These are phyloP conservation scores for Lentinula sp. DNA, from an alignment of 768 basidiomycete genomes.

Conservation along the genomic window DNA sequence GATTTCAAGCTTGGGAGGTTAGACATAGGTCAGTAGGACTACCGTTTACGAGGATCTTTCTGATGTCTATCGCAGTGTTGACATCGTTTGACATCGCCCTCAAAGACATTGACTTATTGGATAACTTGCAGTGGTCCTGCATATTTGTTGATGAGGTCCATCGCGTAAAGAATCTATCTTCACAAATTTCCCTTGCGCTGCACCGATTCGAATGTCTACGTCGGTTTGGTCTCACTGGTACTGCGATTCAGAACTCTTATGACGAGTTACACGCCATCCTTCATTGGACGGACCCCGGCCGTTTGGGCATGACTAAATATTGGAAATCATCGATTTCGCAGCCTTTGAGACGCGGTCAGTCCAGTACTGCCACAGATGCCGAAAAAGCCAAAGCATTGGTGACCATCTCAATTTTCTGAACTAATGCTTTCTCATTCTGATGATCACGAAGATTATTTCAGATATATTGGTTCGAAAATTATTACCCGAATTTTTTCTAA, in stretches of 20 bases:
- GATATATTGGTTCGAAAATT: constrained; percentile 56
- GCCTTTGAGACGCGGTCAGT: constrained; percentile 67
- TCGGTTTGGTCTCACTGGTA: constrained; percentile 86
- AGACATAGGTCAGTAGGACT: constrained; percentile 63
- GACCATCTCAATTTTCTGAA: constrained; percentile 11
- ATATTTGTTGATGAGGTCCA: constrained; percentile 90
- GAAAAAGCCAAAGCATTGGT: constrained; percentile 52
- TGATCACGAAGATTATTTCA: constrained; percentile 44
- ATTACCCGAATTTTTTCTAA: constrained; percentile 77
- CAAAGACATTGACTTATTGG: constrained; percentile 61
- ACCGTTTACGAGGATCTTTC: background rate
- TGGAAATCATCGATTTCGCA: constrained; percentile 72
- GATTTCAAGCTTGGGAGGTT: constrained; percentile 80
- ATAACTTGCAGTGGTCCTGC: constrained; percentile 64
- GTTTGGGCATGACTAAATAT: constrained; percentile 63
- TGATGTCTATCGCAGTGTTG: constrained; percentile 48
- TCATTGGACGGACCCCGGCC: constrained; percentile 86
- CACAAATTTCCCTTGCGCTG: constrained; percentile 63
- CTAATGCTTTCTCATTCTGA: background rate
- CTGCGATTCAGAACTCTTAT: constrained; percentile 79
- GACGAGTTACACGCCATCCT: constrained; percentile 89
- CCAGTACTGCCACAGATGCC: constrained; percentile 54
- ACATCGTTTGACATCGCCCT: constrained; percentile 75
- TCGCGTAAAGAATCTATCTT: constrained; percentile 72
- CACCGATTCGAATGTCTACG: constrained; percentile 58